These are phyloP conservation scores for Xylariaceae sp. DNA, from an alignment of 2,329 filamentous ascomycete genomes.

Conservation along the genomic window DNA sequence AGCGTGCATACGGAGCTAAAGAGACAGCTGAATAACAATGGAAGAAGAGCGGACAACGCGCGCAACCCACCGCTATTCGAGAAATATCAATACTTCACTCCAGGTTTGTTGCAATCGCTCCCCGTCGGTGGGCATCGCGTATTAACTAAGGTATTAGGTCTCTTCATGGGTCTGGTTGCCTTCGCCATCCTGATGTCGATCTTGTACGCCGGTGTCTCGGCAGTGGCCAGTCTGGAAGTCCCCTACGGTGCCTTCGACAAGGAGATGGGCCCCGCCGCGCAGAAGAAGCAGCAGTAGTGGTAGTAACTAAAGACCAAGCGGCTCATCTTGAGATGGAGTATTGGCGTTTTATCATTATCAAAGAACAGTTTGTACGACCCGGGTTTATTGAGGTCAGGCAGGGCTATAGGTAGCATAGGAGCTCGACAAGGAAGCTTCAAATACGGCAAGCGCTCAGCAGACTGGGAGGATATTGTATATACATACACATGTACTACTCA, in stretches of 20 bases:
- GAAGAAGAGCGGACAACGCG: slow-evolving; percentile 44
- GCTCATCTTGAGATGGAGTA: slow-evolving; percentile 5
- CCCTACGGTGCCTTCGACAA: slow-evolving; percentile 96
- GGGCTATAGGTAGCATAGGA: slow-evolving; percentile 26
- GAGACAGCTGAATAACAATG: slow-evolving; percentile 50
- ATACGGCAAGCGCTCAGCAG: slow-evolving; percentile 9
- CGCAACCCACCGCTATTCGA: slow-evolving; percentile 71
- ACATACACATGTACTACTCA: slow-evolving; percentile 12
- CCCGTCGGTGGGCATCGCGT: slow-evolving; percentile 1
- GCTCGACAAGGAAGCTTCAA: slow-evolving; percentile 13
- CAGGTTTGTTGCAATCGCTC: slow-evolving; percentile 59
- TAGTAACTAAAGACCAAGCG: slow-evolving; percentile 39
- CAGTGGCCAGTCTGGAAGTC: slow-evolving; percentile 79
- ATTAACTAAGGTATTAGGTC: slow-evolving; percentile 54
- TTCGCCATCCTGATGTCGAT: slow-evolving; percentile 74
- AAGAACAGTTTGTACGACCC: slow-evolving; percentile 21
- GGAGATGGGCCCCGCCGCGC: slow-evolving; percentile 85
- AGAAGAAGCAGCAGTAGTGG: slow-evolving; percentile 79
- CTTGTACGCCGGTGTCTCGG: slow-evolving; percentile 75
- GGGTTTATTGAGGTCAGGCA: slow-evolving; percentile 26
- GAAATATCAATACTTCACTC: slow-evolving; percentile 92
- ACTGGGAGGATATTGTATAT: slow-evolving; percentile 23
- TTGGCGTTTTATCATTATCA: slow-evolving; percentile 12
- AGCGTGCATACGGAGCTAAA: slow-evolving; percentile 73
- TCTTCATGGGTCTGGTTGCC: slow-evolving; percentile 84